Base-by-base conservation (phyloP, 1,284 basidiomycete genomes). In the Malassezia obtusa region DNA sequence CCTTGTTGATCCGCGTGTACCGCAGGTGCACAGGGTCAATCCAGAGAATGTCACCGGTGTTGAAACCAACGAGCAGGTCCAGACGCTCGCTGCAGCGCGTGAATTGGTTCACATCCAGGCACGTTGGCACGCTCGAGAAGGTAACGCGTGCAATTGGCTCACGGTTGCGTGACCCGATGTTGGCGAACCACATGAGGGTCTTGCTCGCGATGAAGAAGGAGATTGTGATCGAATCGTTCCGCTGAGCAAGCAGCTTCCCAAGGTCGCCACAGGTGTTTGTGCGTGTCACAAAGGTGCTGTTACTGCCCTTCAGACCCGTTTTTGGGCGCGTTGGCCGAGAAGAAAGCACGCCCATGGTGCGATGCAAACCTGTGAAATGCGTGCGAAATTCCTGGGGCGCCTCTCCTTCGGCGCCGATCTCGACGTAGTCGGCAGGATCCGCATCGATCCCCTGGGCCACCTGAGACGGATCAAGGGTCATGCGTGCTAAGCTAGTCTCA, bases 51-150 rank as follows among this genome's bases (percentile, higher is more conserved):
- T 98, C 92, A 14, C 92, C 92, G 0, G 88, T 86, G 60, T 79
- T 80, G 71, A 98, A 96, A 2, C 92, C 92, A 63, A 98, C 85
- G 50, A 96, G 80, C 11, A 95, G 79, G 70, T 98, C 94, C 35
- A 96, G 77, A 39, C 83, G 81, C 47, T 88, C 85, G 4, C 83
- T 78, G 7, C 81, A 83, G 9, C 84, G 82, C 1, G 89, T 95
- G 8, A 81, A 76, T 14, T 80, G 76, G 64, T 94, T 94, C 45
- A 94, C 82, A 64, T 79, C 86, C 72, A 94, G 88, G 65, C 89
- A 91, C 0, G 89, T 92, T 0, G 69, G 61, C 60, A 84, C 82
- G 8, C 84, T 82, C 30, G 43, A 48, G 75, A 96, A 96, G 24
- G 83, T 84, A 57, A 96, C 83, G 49, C 85, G 81, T 21, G 85